A percentile compares a stretch with the other conserved stretches of the same genome.
phyloP scores from a whole-genome alignment of 352 stramenopile species.

The Globisporangium nodosum region DNA sequence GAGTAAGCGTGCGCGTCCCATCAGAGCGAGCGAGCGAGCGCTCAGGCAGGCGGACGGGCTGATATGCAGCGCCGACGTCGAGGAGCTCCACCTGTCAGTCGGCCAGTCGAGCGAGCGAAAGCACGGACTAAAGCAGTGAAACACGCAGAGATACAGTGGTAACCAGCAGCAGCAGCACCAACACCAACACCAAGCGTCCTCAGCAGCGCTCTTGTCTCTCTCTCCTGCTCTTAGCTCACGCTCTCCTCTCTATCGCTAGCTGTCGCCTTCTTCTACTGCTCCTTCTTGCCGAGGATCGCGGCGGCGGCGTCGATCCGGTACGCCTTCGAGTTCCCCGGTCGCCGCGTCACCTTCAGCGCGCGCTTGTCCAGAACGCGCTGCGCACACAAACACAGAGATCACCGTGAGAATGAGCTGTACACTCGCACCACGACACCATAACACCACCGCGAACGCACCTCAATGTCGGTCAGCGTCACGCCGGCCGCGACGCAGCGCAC shows the following conservation, averaged over 20 bases:
- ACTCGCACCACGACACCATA: background rate
- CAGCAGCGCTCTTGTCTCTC: background rate
- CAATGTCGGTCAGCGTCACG: slow-evolving; percentile 90
- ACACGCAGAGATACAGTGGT: background rate
- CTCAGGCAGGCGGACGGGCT: background rate
- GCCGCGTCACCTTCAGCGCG: slow-evolving; percentile 89
- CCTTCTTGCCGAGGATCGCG: slow-evolving; percentile 56
- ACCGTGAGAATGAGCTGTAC: background rate
- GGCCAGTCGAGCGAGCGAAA: background rate
- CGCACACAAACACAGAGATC: slow-evolving; percentile 1
- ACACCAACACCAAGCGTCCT: background rate
- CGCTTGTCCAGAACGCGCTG: slow-evolving; percentile 89
- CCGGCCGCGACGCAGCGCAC: slow-evolving; percentile 88
- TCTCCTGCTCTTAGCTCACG: background rate
- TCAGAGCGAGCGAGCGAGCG: slow-evolving; percentile 1
- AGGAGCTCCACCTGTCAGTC: background rate
- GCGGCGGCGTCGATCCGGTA: slow-evolving; percentile 81
- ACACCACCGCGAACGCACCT: slow-evolving; percentile 29
- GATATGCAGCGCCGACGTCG: background rate
- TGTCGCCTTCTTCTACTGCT: slow-evolving; percentile 6
- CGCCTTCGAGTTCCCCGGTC: slow-evolving; percentile 83
- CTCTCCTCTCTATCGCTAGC: background rate
- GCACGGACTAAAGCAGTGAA: background rate
- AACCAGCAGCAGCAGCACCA: background rate
- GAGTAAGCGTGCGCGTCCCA: slow-evolving; percentile 10